phyloP scores from a whole-genome alignment of 176 grass and related monocot genomes.

The Calamus simplicifolius region DNA sequence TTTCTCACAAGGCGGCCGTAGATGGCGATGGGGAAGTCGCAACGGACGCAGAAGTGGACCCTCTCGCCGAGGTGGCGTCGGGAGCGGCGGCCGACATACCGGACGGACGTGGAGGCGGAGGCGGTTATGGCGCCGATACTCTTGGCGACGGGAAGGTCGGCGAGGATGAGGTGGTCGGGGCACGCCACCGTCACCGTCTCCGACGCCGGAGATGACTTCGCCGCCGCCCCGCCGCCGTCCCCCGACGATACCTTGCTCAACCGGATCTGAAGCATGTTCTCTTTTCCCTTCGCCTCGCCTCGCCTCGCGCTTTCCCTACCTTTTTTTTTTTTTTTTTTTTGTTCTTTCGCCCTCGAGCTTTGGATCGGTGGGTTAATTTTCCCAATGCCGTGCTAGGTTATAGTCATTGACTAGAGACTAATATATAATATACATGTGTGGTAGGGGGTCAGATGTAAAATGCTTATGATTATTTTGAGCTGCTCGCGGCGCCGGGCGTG shows the following conservation, averaged over 20 bases:
- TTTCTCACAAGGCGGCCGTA: conserved; percentile 16
- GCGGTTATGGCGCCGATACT: conserved; percentile 9
- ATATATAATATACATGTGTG: too few species aligned
- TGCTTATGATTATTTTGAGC: too few species aligned
- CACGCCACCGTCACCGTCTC: conserved; percentile 18
- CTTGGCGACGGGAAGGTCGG: conserved; percentile 22
- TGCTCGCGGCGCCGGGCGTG: too few species aligned
- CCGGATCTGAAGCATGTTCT: conserved; percentile 17
- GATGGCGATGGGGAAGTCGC: conserved; percentile 22
- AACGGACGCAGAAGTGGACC: conserved; percentile 21
- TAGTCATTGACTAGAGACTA: too few species aligned
- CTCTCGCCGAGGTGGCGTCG: conserved; percentile 8
- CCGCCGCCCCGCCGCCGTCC: neutral
- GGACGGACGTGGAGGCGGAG: conserved; percentile 6
- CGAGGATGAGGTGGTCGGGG: conserved; percentile 20
- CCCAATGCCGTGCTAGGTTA: too few species aligned
- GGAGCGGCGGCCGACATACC: conserved; percentile 15
- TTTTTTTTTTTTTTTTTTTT: too few species aligned
- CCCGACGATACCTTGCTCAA: conserved; percentile 11
- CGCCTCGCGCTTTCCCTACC: too few species aligned
- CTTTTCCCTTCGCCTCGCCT: neutral
- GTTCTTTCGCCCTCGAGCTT: too few species aligned
- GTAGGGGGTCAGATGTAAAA: too few species aligned
- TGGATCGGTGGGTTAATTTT: too few species aligned
- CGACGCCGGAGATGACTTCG: neutral